Base-by-base conservation (phyloP, 2,329 filamentous ascomycete genomes). In the Verticillium longisporum region DNA sequence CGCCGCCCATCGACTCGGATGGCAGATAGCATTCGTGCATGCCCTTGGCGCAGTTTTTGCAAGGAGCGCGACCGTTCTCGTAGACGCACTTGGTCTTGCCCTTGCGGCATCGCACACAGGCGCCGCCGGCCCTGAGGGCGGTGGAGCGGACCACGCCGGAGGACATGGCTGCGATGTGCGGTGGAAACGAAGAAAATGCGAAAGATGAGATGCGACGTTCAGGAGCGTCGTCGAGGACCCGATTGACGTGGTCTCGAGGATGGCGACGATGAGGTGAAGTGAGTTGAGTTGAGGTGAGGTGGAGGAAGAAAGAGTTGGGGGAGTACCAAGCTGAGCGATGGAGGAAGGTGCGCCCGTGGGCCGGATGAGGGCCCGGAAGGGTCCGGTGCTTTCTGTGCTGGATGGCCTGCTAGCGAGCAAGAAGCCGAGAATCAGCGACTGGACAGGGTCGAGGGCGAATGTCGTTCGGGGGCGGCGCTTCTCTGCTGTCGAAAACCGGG, bases 71-170 rank as follows among this genome's bases (percentile, higher is more conserved):
- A 58, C 83, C 83, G 67, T 84, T 85, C 64, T 86, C 83, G 74
- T 86, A 86, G 68, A 86, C 83, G 64, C 83, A 86, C 68, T 85
- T 86, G 59, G 83, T 86, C 73, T 86, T 86, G 74, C 83, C 83
- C 70, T 86, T 86, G 71, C 83, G 82, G 73, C 83, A 86, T 72
- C 83, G 82, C 66, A 86, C 83, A 66, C 83, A 86, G 68, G 83
- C 83, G 68, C 83, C 83, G 70, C 83, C 83, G 71, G 83, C 83
- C 69, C 83, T 78, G 60, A 85, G 81, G 72, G 83, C 83, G 66
- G 83, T 86, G 68, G 81, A 81, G 73, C 83, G 81, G 69, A 82
- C 79, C 65, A 81, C 72, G 67, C 71, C 77, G 57, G 75, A 73
- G 61, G 80, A 74, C 80, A 82, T 82, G 68, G 61, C 33, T 18